These are phyloP conservation scores for Hypericum androsaemum DNA, from an alignment of 345 rosid species.

Conservation along the genomic window DNA sequence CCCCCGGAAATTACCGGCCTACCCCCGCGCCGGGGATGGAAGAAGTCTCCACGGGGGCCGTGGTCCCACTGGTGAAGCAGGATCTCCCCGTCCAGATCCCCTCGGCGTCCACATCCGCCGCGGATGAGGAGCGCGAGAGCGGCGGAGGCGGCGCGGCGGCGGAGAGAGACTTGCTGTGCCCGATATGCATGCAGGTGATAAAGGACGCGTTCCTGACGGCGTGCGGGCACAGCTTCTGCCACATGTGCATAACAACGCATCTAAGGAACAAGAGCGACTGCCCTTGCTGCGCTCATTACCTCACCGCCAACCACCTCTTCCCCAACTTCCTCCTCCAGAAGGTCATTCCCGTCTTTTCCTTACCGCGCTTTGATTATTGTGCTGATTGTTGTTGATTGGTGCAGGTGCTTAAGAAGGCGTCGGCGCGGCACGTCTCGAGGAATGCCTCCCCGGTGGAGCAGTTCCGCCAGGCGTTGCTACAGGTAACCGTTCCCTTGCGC, in stretches of 20 bases:
- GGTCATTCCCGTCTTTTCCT: slow-evolving; percentile 30
- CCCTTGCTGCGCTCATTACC: slow-evolving; percentile 81
- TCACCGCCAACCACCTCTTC: slow-evolving; percentile 68
- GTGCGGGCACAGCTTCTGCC: slow-evolving; percentile 97
- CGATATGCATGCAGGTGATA: slow-evolving; percentile 95
- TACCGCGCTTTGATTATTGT: background rate
- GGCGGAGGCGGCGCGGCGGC: slow-evolving; percentile 9
- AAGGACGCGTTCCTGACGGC: slow-evolving; percentile 93
- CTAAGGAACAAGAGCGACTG: slow-evolving; percentile 89
- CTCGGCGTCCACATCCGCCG: no score
- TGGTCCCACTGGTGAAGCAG: slow-evolving; percentile 17
- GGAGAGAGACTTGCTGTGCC: slow-evolving; percentile 78
- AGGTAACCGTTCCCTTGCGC: slow-evolving; percentile 19
- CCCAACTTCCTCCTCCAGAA: slow-evolving; percentile 84
- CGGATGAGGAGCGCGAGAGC: no score
- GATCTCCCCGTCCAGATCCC: background rate
- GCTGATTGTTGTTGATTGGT: background rate
- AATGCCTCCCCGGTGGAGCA: slow-evolving; percentile 35
- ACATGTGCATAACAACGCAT: slow-evolving; percentile 91
- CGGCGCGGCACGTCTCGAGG: slow-evolving; percentile 30
- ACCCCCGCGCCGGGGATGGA: slow-evolving; percentile 9
- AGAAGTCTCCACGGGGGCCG: slow-evolving; percentile 22
- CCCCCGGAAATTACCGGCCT: background rate
- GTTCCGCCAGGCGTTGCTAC: slow-evolving; percentile 32
- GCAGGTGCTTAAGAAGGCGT: slow-evolving; percentile 43